Base-by-base conservation (phyloP, 2,329 filamentous ascomycete genomes). In the Pseudogymnoascus sp. region DNA sequence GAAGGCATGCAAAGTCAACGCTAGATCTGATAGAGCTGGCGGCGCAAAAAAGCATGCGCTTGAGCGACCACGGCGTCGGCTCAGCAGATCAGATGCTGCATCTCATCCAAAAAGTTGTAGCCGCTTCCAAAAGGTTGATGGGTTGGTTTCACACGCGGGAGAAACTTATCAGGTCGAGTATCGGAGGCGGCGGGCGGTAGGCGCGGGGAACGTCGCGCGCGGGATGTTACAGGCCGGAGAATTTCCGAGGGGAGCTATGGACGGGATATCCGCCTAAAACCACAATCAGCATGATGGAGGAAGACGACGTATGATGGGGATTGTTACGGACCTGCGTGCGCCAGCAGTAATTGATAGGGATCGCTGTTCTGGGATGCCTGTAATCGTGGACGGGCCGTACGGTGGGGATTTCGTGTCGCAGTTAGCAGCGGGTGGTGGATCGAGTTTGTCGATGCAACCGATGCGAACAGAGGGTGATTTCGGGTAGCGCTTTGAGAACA, bases 71-170 rank as follows among this genome's bases (percentile, higher is more conserved):
- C 25, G 25, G 25, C 43, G 43, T 50, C 43, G 43, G 28, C 43
- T 50, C 43, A 50, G 43, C 43, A 50, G 43, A 50, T 50, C 43
- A 50, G 43, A 50, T 50, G 43, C 25, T 50, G 43, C 43, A 50
- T 50, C 25, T 50, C 43, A 50, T 18, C 25, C 43, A 50, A n/a
- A 50, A 50, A 50, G n/a, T 50, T 50, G 25, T 50, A 50, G 14
- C 43, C 43, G 43, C 43, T 50, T 50, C n/a, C 25, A 50, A 50
- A 50, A 7, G 25, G 25, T 33, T n/a, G 43, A 50, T 15, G 18
- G 25, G 43, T 50, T 15, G 25, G 25, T 50, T 50, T 50, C 43
- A 50, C 43, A 50, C 11, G 8, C 22, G 43, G 25, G 43, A 15
- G n/a, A 47, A 50, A 50, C 25, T 50, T 50, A 18, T 30, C 25